Evolutionary conservation across 768 basidiomycete species (phyloP), one percentile per base, ranked within the genome.

Genomic region (Mycena belliarum): DNA sequence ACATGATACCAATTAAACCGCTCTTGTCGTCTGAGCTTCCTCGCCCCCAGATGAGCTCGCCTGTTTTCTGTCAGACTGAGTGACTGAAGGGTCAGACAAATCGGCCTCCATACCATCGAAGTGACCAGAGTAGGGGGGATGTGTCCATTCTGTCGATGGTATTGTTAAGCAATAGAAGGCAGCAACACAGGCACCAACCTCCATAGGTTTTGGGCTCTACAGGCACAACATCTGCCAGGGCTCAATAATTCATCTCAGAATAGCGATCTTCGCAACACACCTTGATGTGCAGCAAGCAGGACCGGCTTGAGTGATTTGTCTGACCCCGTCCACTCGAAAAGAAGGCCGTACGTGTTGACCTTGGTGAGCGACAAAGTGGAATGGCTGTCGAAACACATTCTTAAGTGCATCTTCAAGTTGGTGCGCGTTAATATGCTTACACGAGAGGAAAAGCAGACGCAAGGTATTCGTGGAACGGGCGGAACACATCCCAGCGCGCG

Each of bases 21-120:
- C 80, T 82, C 74, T 94, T 94, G 73, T 91, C 88, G 65, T 93
- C 91, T 3, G 75, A 75, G 46, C 81, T 79, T 33, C 91, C 91
- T 10, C 91, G 78, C 8, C 91, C 91, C 89, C 89, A 92, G 18
- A 93, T 76, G 57, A 76, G 80, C 49, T 81, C 59, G 20, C 76
- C 76, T 77, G 29, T 28, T 20, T 40, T 40, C 16, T 20, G 49
- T 41, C 28, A 44, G 46, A n/a, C 14, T n/a, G n/a, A n/a, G n/a
- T n/a, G n/a, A n/a, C 28, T 21, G 14, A n/a, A 35, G 2, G 12
- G n/a, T n/a, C n/a, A 14, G 6, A 25, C 20, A 45, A 33, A 9
- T 12, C 20, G 26, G 18, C 41, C 6, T 23, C 21, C 68, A 11
- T 57, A 81, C 81, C 82, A 68, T 83, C 82, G 58, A 73, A 83